phyloP scores from a whole-genome alignment of 2,329 filamentous ascomycete species.

The Plenodomus lindquistii region DNA sequence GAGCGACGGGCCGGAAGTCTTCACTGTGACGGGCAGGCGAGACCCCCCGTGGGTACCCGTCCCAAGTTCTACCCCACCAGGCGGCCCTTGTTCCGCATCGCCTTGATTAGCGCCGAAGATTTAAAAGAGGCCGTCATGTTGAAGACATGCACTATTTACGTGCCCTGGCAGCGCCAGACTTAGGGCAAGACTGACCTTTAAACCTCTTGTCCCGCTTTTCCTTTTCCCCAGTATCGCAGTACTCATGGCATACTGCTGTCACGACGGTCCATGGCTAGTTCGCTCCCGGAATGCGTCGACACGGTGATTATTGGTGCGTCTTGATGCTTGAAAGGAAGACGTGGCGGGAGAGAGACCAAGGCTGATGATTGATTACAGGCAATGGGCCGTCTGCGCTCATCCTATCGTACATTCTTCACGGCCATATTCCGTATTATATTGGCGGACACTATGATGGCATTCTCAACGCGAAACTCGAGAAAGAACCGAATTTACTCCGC shows the following conservation, averaged over 20 bases:
- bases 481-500: slow-evolving; percentile 53
- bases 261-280: slow-evolving; percentile 42
- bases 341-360: neutral
- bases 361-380: slow-evolving; percentile 49
- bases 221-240: slow-evolving; percentile 7
- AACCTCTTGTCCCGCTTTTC: slow-evolving; percentile 12
- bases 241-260: slow-evolving; percentile 36
- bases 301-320: slow-evolving; percentile 46
- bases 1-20: slow-evolving; percentile 9
- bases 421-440: slow-evolving; percentile 61
- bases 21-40: slow-evolving; percentile 24
- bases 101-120: slow-evolving; percentile 28
- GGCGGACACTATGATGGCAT: slow-evolving; percentile 61
- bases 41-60: slow-evolving; percentile 15
- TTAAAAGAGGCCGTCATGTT: slow-evolving; percentile 36
- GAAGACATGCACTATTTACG: slow-evolving; percentile 34
- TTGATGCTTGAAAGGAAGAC: neutral
- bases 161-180: slow-evolving; percentile 13
- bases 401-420: slow-evolving; percentile 65
- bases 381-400: slow-evolving; percentile 66
- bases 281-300: slow-evolving; percentile 44
- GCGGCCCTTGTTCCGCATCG: slow-evolving; percentile 22
- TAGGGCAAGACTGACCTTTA: too few relatives aligned
- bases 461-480: slow-evolving; percentile 59
- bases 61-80: neutral